Evolutionary conservation across 2,329 filamentous ascomycete species (phyloP).

Genomic region (Scedosporium dehoogii): DNA sequence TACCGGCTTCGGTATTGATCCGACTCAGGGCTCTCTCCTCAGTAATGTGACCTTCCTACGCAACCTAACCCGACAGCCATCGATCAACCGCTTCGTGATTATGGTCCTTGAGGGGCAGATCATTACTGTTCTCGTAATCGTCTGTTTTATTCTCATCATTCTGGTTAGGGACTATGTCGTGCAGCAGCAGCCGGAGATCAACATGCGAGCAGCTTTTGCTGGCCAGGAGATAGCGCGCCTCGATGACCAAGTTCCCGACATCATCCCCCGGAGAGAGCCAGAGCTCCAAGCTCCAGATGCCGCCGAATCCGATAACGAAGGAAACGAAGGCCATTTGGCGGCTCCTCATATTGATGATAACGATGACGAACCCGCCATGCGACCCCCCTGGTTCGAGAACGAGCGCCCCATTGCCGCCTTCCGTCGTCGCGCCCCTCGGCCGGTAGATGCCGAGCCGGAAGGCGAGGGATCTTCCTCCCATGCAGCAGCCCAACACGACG

Average conservation of each 20-base stretch:
- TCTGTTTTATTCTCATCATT: conserved; percentile 94
- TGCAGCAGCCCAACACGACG: not conserved
- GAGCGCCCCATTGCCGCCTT: not conserved
- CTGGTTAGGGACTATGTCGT: conserved; percentile 96
- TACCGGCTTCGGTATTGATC: not conserved
- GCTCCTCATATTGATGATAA: not conserved
- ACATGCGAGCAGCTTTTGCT: conserved; percentile 61
- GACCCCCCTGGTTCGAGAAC: not conserved
- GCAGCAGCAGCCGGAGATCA: conserved; percentile 89
- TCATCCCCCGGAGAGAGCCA: not conserved
- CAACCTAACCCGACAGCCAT: conserved; percentile 57
- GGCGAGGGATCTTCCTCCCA: not conserved
- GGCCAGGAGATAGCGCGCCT: conserved; percentile 13
- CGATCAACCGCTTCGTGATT: conserved; percentile 69
- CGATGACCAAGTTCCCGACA: not conserved
- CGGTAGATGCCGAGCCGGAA: not conserved
- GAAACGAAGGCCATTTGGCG: not conserved
- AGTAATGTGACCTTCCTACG: conserved; percentile 47
- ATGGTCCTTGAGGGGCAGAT: conserved; percentile 85
- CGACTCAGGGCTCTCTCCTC: conserved; percentile 34
- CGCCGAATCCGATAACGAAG: not conserved
- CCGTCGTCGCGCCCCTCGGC: not conserved
- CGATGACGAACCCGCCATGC: not conserved
- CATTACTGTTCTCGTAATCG: conserved; percentile 82
- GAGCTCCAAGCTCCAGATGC: not conserved